Base-by-base conservation (phyloP, 2,329 filamentous ascomycete genomes). In the Stachybotrys chlorohalonatus region DNA sequence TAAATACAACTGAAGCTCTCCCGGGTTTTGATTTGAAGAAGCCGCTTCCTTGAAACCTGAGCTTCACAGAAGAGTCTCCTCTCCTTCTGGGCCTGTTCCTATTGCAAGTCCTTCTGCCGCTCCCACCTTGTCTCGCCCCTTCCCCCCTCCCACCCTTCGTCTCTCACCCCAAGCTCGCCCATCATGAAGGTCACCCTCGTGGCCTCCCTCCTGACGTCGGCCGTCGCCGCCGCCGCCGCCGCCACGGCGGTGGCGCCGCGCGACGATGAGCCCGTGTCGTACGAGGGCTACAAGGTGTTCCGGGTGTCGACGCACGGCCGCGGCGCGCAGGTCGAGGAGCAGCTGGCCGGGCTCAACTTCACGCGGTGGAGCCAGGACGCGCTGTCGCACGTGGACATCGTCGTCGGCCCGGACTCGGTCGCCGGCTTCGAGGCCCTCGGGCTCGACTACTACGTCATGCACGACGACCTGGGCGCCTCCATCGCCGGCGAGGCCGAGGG, bases 171-270 rank as follows among this genome's bases (percentile, higher is more conserved):
- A 9, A 42, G 69, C 1, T 68, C 67, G 5, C 65, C 73, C 49
- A 69, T 80, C 55, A 77, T 78, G 70, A 81, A 81, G 66, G 74
- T 69, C 5, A 76, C 76, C 13, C 75, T 75, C 46, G 46, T 47
- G 3, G 13, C 36, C 9, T 42, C 36, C 36, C 17, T 61, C 31
- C 47, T 52, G 13, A 52, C 61, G 39, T 56, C 61, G 0, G 53
- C 62, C 8, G 49, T 63, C 1, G 59, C 53, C 16, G 24, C 60
- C 11, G 61, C 61, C 16, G 59, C 57, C 1, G 59, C 59, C 13
- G 50, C 50, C 31, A 32, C 36, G 8, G 36, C 50, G 1, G 31
- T 32, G 6, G n/a, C 32, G 31, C 15, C 15, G 1, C 15, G 17
- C 8, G 58, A 57, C 15, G 9, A 52, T 7, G 57, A 57, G 0